phyloP scores from a whole-genome alignment of 1,139 yeast genomes.

The Pichia sp. region DNA sequence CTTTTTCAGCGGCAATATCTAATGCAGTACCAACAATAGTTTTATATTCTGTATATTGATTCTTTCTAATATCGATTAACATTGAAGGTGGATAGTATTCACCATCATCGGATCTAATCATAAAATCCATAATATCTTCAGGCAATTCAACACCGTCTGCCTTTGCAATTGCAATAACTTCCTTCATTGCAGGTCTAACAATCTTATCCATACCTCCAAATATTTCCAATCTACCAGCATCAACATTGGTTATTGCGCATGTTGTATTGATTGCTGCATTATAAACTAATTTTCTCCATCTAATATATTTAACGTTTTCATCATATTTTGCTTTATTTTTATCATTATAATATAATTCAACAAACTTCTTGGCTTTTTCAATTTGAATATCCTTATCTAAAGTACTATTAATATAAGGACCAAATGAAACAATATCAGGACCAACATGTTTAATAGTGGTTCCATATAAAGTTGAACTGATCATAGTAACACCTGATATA shows the following conservation, averaged over 20 bases:
- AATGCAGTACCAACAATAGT: conserved; percentile 69
- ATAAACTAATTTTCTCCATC: conserved; percentile 73
- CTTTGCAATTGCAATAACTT: conserved; percentile 54
- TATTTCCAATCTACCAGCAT: conserved; percentile 54
- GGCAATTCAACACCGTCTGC: conserved; percentile 47
- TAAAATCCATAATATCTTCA: conserved; percentile 17
- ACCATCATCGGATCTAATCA: conserved; percentile 21
- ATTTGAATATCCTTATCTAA: conserved; percentile 30
- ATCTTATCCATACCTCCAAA: conserved; percentile 45
- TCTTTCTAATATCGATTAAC: conserved; percentile 59
- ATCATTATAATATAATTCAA: conserved; percentile 42
- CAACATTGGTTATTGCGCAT: conserved; percentile 52
- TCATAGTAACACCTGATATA: conserved; percentile 64
- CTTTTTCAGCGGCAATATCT: conserved; percentile 47
- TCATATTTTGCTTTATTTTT: conserved; percentile 42
- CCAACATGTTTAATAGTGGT: conserved; percentile 47
- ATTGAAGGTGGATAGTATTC: conserved; percentile 23
- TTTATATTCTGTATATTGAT: conserved; percentile 66
- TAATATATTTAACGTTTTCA: conserved; percentile 42
- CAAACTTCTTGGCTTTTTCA: conserved; percentile 36
- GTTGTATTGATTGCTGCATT: conserved; percentile 63
- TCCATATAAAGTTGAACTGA: conserved; percentile 55
- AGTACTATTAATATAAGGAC: conserved; percentile 42
- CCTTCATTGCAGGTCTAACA: conserved; percentile 60
- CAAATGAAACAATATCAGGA: conserved; percentile 48